Percentiles rank a stretch among this genome's conserved stretches.
These are phyloP conservation scores for Vinca minor DNA, from an alignment of 257 asterid genomes.

Conservation along the genomic window DNA sequence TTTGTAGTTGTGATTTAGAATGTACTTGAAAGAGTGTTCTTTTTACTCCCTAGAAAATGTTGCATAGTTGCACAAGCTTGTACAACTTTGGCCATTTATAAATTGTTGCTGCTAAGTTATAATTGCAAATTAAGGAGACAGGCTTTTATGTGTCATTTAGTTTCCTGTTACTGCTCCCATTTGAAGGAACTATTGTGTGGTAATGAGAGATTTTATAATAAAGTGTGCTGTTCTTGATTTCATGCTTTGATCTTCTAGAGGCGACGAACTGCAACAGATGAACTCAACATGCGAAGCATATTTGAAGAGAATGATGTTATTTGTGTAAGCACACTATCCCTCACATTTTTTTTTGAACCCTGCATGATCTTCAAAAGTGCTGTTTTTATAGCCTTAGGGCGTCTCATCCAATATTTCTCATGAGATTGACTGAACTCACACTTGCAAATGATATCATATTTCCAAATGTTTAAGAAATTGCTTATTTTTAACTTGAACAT, in stretches of 20 bases:
- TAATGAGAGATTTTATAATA: not conserved
- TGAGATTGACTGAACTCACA: not conserved
- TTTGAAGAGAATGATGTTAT: slow-evolving; percentile 88
- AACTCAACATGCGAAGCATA: slow-evolving; percentile 89
- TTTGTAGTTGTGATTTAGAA: not conserved
- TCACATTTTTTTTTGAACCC: slow-evolving; percentile 6
- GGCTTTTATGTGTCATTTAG: not conserved
- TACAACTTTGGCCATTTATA: too few species aligned
- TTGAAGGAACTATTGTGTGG: not conserved
- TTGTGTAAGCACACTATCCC: slow-evolving; percentile 51
- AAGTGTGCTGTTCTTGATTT: not conserved
- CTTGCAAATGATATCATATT: too few species aligned
- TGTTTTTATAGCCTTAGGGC: not conserved
- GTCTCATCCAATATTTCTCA: not conserved
- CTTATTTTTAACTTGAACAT: not conserved
- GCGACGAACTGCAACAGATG: slow-evolving; percentile 89
- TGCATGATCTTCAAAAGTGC: not conserved
- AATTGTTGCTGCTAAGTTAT: too few species aligned
- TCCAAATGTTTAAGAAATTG: not conserved
- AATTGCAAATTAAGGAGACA: too few species aligned
- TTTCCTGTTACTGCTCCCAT: not conserved
- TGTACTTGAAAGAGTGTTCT: too few species aligned
- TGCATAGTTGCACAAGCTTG: too few species aligned
- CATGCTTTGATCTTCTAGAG: slow-evolving; percentile 43
- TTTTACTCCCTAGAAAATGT: too few species aligned